Percentiles rank a stretch among this genome's conserved stretches.
Conservation (phyloP, 2,329 filamentous ascomycete species). For the Aureobasidium sp. region DNA sequence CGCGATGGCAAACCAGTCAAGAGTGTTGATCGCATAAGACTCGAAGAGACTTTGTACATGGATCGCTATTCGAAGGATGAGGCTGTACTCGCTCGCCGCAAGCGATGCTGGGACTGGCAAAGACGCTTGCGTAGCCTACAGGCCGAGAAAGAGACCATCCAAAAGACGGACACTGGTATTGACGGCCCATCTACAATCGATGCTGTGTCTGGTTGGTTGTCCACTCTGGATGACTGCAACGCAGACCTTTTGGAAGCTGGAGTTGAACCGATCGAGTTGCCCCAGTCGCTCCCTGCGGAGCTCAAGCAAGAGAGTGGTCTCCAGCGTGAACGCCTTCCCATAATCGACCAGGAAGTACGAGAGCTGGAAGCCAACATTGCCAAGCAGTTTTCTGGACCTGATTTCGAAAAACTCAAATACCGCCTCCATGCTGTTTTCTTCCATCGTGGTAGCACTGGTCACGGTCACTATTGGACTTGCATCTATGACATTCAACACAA, state of each 20-base stretch:
- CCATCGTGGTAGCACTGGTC: slow-evolving; percentile 57
- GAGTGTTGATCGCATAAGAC: slow-evolving; percentile 65
- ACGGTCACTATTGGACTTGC: slow-evolving; percentile 94
- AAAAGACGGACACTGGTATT: slow-evolving; percentile 16
- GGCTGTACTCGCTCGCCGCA: slow-evolving; percentile 53
- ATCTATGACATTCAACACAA: slow-evolving; percentile 77
- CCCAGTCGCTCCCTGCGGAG: slow-evolving; percentile 30
- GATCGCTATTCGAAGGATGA: slow-evolving; percentile 78
- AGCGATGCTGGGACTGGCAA: slow-evolving; percentile 67
- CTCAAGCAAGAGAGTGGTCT: slow-evolving; percentile 38
- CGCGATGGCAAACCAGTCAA: slow-evolving; percentile 52
- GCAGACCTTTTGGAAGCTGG: slow-evolving; percentile 24
- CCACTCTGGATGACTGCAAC: slow-evolving; percentile 33
- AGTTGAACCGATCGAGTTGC: slow-evolving; percentile 34
- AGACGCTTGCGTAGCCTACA: slow-evolving; percentile 40
- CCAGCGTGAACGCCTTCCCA: slow-evolving; percentile 38
- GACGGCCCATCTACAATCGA: slow-evolving; percentile 21
- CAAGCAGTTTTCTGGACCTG: slow-evolving; percentile 54
- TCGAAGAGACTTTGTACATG: slow-evolving; percentile 76
- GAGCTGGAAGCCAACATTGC: slow-evolving; percentile 41
- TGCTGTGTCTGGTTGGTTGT: slow-evolving; percentile 34
- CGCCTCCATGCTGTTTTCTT: slow-evolving; percentile 87
- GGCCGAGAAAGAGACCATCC: slow-evolving; percentile 22
- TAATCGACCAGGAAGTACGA: slow-evolving; percentile 32
- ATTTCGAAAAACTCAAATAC: slow-evolving; percentile 60